These are phyloP conservation scores for Rutstroemia sydowiana DNA, from an alignment of 2,329 filamentous ascomycete species.

Conservation along the genomic window DNA sequence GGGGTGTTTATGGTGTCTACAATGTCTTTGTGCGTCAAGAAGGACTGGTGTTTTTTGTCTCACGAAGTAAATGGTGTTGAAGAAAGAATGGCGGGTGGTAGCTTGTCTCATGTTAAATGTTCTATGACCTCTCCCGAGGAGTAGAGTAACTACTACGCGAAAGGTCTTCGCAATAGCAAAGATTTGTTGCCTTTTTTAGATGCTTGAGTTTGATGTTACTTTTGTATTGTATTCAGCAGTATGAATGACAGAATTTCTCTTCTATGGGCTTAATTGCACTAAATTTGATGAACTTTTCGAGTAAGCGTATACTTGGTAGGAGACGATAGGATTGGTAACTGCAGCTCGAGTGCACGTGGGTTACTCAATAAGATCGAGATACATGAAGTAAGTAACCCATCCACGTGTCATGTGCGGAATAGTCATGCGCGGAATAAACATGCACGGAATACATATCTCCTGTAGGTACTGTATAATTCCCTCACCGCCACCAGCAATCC, in stretches of 20 bases:
- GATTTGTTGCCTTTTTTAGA: not conserved
- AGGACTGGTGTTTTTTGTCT: not conserved
- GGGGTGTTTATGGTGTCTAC: not conserved
- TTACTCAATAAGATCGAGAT: too few species aligned
- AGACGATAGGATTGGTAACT: not conserved
- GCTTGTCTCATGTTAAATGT: not conserved
- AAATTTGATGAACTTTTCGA: too few species aligned
- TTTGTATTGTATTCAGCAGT: not conserved
- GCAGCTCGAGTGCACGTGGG: too few species aligned
- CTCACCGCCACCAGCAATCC: too few species aligned
- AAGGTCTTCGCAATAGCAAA: not conserved
- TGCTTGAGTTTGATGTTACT: not conserved
- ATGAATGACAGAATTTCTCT: not conserved
- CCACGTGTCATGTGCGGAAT: too few species aligned
- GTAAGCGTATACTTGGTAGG: not conserved
- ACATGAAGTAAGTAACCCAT: too few species aligned
- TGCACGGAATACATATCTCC: too few species aligned
- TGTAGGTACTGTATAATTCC: too few species aligned
- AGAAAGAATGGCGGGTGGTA: not conserved
- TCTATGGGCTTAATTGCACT: too few species aligned
- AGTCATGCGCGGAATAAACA: too few species aligned
- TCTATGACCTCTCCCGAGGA: not conserved
- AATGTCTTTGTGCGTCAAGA: not conserved
- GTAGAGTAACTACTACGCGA: not conserved
- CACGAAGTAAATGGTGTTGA: not conserved